Evolutionary conservation across 192 early-diverging fungal species (phyloP).

Genomic region (Umbelopsis isabellina): DNA sequence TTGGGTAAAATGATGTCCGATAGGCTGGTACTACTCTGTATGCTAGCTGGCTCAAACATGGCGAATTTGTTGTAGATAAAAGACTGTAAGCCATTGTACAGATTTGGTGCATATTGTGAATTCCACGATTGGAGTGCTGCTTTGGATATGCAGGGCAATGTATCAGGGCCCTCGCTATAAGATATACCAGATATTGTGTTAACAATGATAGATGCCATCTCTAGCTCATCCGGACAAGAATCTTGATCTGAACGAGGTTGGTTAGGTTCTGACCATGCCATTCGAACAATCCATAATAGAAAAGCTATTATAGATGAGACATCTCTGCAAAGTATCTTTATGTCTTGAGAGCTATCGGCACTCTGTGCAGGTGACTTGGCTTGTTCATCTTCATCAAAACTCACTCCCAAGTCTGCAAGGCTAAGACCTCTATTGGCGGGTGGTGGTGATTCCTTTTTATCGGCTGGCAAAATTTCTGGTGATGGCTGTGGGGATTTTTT

Average conservation of each 20-base stretch:
- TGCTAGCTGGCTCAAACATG: constrained; percentile 37
- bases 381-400: constrained; percentile 29
- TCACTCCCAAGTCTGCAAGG: constrained; percentile 33
- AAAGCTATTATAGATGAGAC: constrained; percentile 24
- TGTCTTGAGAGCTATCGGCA: not conserved
- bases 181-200: not conserved
- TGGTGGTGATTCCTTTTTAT: not conserved
- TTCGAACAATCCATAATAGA: constrained; percentile 29
- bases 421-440: constrained; percentile 3
- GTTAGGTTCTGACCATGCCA: constrained; percentile 9
- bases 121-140: constrained; percentile 30
- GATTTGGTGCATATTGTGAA: constrained; percentile 42
- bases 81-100: constrained; percentile 44
- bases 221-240: not conserved
- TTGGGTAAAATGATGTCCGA: constrained; percentile 21
- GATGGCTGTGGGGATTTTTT: not conserved
- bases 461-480: not conserved
- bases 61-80: constrained; percentile 53
- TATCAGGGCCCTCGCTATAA: not conserved
- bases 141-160: not conserved
- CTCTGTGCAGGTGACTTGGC: not conserved
- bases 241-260: not conserved
- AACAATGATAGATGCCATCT: constrained; percentile 1
- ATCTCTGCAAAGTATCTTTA: constrained; percentile 21
- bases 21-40: not conserved